These are phyloP conservation scores for Beauveria scarabaeidicola DNA, from an alignment of 2,329 filamentous ascomycete species.

Conservation along the genomic window DNA sequence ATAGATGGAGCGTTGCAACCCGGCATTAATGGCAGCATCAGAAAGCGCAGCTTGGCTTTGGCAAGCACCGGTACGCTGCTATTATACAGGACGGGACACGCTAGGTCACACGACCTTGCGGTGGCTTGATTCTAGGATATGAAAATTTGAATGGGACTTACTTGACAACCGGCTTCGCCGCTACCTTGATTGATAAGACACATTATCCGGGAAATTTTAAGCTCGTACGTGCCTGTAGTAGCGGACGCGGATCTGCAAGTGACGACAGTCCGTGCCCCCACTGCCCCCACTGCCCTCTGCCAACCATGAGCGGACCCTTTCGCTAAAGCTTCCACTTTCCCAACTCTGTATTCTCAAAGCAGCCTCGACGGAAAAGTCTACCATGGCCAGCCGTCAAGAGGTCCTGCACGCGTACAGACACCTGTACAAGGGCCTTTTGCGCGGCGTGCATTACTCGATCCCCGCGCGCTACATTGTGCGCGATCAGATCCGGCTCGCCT, in stretches of 20 bases:
- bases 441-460: constrained; percentile 61
- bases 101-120: not conserved
- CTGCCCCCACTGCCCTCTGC: not conserved
- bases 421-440: constrained; percentile 58
- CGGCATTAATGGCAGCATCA: not conserved
- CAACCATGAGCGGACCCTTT: not conserved
- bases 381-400: constrained; percentile 23
- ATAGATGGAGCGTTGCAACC: not conserved
- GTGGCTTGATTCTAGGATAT: not conserved
- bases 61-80: not conserved
- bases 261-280: too few relatives aligned
- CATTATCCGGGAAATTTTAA: not conserved
- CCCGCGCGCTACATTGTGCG: constrained; percentile 57
- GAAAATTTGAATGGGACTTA: not conserved
- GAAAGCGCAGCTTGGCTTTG: not conserved
- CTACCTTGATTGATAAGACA: not conserved
- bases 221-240: too few relatives aligned
- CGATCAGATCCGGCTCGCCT: constrained; percentile 50
- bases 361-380: not conserved
- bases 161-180: not conserved
- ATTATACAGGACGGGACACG: not conserved
- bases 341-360: not conserved
- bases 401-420: constrained; percentile 60
- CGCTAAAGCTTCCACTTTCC: not conserved
- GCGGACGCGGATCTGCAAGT: too few relatives aligned